Conservation (phyloP, 768 basidiomycete genomes). For the Pholiota molesta region DNA sequence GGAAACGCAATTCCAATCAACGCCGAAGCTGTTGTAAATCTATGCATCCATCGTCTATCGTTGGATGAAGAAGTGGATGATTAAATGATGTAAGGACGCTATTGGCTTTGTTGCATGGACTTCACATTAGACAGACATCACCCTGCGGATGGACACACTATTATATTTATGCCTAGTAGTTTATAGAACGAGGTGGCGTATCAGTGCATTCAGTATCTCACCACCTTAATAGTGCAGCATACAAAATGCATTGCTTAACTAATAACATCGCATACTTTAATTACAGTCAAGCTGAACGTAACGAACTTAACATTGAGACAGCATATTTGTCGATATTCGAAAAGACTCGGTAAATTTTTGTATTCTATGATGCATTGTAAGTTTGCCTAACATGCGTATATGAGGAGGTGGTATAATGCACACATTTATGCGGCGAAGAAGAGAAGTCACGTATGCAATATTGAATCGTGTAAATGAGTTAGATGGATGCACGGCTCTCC, state of each 20-base stretch:
- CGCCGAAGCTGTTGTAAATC: conserved; percentile 63
- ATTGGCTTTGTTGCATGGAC: background rate
- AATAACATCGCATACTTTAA: background rate
- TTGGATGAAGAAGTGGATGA: conserved; percentile 66
- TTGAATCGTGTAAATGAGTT: background rate
- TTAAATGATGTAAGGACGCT: conserved; percentile 26
- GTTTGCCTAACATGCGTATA: no score
- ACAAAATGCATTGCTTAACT: background rate
- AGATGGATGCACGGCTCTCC: background rate
- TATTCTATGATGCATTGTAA: no score
- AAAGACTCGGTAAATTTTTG: no score
- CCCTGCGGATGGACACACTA: background rate
- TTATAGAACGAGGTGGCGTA: background rate
- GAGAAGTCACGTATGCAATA: background rate
- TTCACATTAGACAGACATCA: background rate
- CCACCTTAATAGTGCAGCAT: background rate
- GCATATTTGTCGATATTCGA: background rate
- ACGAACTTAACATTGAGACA: background rate
- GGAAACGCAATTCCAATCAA: conserved; percentile 86
- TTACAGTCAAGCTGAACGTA: background rate
- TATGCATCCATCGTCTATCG: conserved; percentile 60
- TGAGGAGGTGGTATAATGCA: no score
- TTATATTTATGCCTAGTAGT: background rate
- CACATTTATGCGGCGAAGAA: background rate
- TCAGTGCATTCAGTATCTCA: background rate